Percentiles rank a stretch among this genome's conserved stretches.
These are phyloP conservation scores for Solanum chiquidenum DNA, from an alignment of 257 asterid genomes.

Conservation along the genomic window DNA sequence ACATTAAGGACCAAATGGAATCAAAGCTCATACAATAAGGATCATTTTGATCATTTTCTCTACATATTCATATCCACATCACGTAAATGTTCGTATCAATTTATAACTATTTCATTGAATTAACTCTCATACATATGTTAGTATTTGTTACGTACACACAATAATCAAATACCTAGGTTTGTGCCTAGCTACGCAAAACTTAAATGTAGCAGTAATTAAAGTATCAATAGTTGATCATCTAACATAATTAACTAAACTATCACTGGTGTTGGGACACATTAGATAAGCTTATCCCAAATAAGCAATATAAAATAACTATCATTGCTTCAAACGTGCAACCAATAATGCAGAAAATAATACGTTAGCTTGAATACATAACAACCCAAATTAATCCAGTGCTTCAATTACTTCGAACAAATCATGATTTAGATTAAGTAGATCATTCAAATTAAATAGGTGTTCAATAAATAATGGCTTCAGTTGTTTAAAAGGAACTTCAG, in stretches of 20 bases:
- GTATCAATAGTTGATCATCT: background rate
- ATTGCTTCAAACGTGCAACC: background rate
- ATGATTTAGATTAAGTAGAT: background rate
- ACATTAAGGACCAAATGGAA: too few relatives aligned
- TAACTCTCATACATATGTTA: too few relatives aligned
- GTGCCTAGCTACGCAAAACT: background rate
- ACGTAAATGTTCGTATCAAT: background rate
- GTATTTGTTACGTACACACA: background rate
- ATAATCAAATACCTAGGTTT: background rate
- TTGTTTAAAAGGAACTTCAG: background rate
- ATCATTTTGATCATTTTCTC: too few relatives aligned
- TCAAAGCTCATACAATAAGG: too few relatives aligned
- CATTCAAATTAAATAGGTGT: background rate
- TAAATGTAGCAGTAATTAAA: background rate
- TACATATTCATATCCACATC: too few relatives aligned
- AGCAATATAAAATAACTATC: background rate
- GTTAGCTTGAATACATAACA: background rate
- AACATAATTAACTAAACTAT: background rate
- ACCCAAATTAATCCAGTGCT: background rate
- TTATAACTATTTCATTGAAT: too few relatives aligned
- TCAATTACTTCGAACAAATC: background rate
- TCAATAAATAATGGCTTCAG: background rate
- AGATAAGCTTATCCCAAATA: background rate
- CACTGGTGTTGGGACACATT: background rate
- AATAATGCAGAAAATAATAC: background rate